Base-by-base conservation (phyloP, 2,329 filamentous ascomycete species). In the Aspergillus hortae region DNA sequence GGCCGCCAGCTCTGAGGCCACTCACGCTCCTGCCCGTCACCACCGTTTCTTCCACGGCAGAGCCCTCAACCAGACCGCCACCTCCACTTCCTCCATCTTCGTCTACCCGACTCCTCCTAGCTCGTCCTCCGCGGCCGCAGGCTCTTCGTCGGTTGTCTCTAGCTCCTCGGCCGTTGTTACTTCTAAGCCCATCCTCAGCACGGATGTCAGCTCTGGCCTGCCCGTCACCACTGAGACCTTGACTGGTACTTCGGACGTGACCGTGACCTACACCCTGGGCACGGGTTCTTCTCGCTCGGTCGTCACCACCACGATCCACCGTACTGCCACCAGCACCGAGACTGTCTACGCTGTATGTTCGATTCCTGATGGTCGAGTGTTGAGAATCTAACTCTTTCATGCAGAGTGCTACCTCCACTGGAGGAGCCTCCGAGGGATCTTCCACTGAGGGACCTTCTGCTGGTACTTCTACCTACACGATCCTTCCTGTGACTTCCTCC, bases 191-290 rank as follows among this genome's bases (percentile, higher is more conserved):
- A 48, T 58, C 33, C 54, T 63, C 33, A 56, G 57, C 50, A 66
- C 65, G 35, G 59, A 57, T n/a, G 52, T 55, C 12, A 51, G 52
- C 43, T 53, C 57, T 3, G 49, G 47, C 45, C 46, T 52, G 17
- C 27, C 27, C 27, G 27, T 30, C 27, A 10, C 27, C 35, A 41
- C 38, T 33, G 23, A 38, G 17, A 12, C 27, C 54, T 46, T 41
- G 52, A 58, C 61, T 30, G 49, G 46, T 35, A 60, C 60, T 23
- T 52, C 58, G 27, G 65, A 65, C 51, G 41, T 70, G 53, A 69
- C 65, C 30, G 36, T 74, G 40, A 73, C 71, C 44, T 74, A 74
- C 65, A 74, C 71, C n/a, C 48, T 71, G 30, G 68, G 67, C 33
- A 57, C 66, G 42, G 71, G 71, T 38, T 61, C 62, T 19, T 65